phyloP scores from a whole-genome alignment of 805 yeast genomes.

The Yamadazyma scolyti region DNA sequence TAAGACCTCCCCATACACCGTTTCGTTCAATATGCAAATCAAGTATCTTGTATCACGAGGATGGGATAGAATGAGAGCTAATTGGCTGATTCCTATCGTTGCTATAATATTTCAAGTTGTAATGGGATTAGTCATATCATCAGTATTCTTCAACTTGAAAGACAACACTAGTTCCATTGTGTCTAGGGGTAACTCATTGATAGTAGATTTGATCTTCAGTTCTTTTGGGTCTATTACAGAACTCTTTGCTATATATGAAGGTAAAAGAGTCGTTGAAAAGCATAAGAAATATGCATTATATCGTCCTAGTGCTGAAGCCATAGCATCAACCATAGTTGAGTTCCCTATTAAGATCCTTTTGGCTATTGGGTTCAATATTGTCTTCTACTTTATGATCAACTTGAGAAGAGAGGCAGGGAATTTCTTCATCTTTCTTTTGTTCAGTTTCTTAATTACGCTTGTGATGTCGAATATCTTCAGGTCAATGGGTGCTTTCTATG shows the following conservation, averaged over 20 bases:
- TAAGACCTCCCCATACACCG: constrained; percentile 4
- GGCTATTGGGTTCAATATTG: constrained; percentile 28
- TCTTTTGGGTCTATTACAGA: constrained; percentile 60
- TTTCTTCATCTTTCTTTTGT: constrained; percentile 36
- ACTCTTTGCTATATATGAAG: constrained; percentile 53
- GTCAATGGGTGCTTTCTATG: constrained; percentile 40
- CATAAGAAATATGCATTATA: constrained; percentile 71
- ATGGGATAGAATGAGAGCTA: constrained; percentile 3
- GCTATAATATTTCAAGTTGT: constrained; percentile 2
- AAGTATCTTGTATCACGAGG: constrained; percentile 6
- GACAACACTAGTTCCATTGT: constrained; percentile 51
- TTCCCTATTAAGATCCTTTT: constrained; percentile 53
- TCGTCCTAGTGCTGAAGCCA: constrained; percentile 70
- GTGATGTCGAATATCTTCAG: constrained; percentile 41
- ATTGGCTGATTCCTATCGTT: constrained; percentile 4
- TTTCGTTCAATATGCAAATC: constrained; percentile 6
- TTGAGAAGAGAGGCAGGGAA: constrained; percentile 34
- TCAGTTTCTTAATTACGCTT: constrained; percentile 24
- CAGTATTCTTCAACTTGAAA: constrained; percentile 52
- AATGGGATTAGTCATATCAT: constrained; percentile 53
- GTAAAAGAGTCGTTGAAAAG: constrained; percentile 63
- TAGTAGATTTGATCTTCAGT: constrained; percentile 57
- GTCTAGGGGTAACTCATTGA: constrained; percentile 60
- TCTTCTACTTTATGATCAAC: constrained; percentile 48
- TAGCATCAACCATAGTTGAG: constrained; percentile 58